Evolutionary conservation across 257 asterid genomes (phyloP), one percentile per base, ranked within the genome.

Genomic region (Jacaranda copaia): DNA sequence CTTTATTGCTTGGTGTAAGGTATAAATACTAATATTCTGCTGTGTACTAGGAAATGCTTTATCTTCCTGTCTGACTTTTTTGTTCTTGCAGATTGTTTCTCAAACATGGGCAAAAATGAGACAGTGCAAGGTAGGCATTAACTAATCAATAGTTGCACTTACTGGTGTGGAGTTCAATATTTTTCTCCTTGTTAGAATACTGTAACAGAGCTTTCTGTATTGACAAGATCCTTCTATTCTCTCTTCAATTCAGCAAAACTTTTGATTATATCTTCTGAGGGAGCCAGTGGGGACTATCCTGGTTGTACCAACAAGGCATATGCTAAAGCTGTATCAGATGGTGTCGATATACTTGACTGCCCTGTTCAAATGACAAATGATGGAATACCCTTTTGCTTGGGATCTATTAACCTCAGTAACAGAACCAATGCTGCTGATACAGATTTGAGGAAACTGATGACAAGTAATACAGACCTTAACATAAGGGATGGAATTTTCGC

Each of bases 241-340:
- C 11, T 61, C 74, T 73, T 46, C 48, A 20, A 63, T 85, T 40
- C 92, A 93, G 97, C 38, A n/a, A 80, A 84, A 14, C 64, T 84
- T 75, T 80, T 76, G 85, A 75, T 93, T 57, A 86, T 91, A 76
- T 79, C 98, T 19, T 67, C 68, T 6, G 97, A 91, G 90, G 98
- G 98, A 87, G 93, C 98, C 63, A 90, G 97, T 80, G 97, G 96
- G 13, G 86, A 79, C 68, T 93, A 86, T 78, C 95, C 98, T 61
- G 98, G 96, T 52, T 91, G 97, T 84, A 90, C 96, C 2, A 76
- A 93, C 81, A 45, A 36, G 76, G 89, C 98, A 60, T 91, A 91
- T 67, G 61, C 59, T 19, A 77, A 82, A 84, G 98, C 97, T 79
- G 88, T 87, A 74, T 62, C 86, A 35, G 96, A 91, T 67, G 96